Evolutionary conservation across 495 filamentous ascomycete species (phyloP).

Genomic region (Neurospora sp.): DNA sequence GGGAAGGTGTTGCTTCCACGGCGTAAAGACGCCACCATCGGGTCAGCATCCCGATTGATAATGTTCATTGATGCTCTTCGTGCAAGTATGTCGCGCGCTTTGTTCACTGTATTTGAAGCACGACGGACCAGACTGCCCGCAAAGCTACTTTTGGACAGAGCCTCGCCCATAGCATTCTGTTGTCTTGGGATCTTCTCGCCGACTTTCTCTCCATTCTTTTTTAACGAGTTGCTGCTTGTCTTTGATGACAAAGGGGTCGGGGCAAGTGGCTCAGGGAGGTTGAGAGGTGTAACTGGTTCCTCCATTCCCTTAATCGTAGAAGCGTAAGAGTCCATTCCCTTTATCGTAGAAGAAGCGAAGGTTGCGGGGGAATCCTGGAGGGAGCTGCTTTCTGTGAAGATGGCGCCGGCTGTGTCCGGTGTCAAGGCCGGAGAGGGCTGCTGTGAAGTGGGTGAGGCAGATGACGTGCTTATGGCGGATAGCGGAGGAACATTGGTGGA

Average conservation of each 20-base stretch:
- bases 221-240: constrained; percentile 27
- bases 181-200: not conserved
- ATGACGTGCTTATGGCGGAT: constrained; percentile 34
- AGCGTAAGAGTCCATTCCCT: constrained; percentile 8
- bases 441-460: constrained; percentile 29
- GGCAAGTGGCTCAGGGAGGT: constrained; percentile 33
- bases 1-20: not conserved
- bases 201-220: constrained; percentile 7
- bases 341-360: constrained; percentile 19
- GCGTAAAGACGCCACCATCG: not conserved
- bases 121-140: constrained; percentile 30
- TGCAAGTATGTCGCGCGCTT: constrained; percentile 6
- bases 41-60: not conserved
- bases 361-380: constrained; percentile 33
- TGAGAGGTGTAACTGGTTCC: constrained; percentile 14
- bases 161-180: constrained; percentile 25
- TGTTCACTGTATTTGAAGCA: constrained; percentile 32
- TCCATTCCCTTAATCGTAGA: constrained; percentile 7
- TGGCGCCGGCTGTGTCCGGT: constrained; percentile 21
- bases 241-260: constrained; percentile 20
- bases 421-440: constrained; percentile 34
- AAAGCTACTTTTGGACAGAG: not conserved
- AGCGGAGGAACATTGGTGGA: constrained; percentile 17
- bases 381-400: constrained; percentile 29
- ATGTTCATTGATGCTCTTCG: not conserved